A percentile compares a stretch with the other conserved stretches of the same genome.
phyloP scores from a whole-genome alignment of 192 early-diverging fungal species.

The Linnemannia exigua region DNA sequence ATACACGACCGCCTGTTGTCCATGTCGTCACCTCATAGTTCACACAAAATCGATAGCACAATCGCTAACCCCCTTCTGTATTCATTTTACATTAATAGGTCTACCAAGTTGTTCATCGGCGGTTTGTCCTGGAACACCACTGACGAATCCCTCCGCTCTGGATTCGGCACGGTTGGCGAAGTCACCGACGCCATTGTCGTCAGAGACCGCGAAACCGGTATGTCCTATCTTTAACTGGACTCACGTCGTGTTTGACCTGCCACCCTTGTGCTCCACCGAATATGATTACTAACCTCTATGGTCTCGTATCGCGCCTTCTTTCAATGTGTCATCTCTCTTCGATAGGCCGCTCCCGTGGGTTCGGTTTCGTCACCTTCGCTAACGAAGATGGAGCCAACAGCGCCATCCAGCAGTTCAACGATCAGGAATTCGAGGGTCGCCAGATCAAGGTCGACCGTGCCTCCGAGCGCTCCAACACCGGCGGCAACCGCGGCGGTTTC shows the following conservation, averaged over 20 bases:
- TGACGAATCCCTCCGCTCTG: constrained; percentile 68
- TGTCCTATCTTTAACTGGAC: background rate
- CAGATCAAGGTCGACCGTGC: constrained; percentile 69
- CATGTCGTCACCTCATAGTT: too few relatives aligned
- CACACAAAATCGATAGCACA: background rate
- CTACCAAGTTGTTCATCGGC: constrained; percentile 76
- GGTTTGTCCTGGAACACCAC: constrained; percentile 76
- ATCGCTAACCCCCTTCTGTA: background rate
- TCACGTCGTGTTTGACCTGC: background rate
- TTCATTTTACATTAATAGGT: constrained; percentile 9
- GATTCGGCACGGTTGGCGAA: constrained; percentile 74
- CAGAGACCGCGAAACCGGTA: constrained; percentile 82
- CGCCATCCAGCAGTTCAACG: constrained; percentile 75
- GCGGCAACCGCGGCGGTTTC: constrained; percentile 34
- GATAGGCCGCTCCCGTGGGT: constrained; percentile 83
- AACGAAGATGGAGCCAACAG: constrained; percentile 61
- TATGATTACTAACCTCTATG: background rate
- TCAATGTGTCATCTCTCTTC: background rate
- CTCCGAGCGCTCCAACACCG: constrained; percentile 46
- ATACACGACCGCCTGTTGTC: too few relatives aligned
- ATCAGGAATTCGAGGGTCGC: constrained; percentile 81
- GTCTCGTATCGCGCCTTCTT: background rate
- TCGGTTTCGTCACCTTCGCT: constrained; percentile 84
- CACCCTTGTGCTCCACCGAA: background rate
- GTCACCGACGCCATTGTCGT: constrained; percentile 78